Percentiles rank a stretch among this genome's conserved stretches.
Evolutionary conservation across 1,284 basidiomycete genomes (phyloP).

Genomic region (Puccinia novopanici): DNA sequence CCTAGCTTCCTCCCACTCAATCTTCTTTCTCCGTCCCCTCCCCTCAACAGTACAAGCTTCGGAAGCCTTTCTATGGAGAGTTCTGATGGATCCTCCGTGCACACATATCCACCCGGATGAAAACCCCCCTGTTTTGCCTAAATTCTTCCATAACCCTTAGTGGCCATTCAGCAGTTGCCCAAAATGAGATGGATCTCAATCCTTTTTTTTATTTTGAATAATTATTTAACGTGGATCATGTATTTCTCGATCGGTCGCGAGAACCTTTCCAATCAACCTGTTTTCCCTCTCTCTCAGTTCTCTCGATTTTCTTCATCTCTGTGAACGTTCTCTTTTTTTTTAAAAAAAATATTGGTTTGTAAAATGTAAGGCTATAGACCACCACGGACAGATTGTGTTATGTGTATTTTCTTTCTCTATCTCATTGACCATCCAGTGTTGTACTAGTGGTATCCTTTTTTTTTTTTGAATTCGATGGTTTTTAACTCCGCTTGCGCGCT

Average conservation of each 20-base stretch:
- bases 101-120: too few relatives aligned
- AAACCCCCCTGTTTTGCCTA: not conserved
- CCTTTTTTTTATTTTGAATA: not conserved
- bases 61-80: conserved; percentile 73
- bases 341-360: too few relatives aligned
- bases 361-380: too few relatives aligned
- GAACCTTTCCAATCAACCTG: not conserved
- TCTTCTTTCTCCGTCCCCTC: conserved; percentile 33
- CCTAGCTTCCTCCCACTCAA: not conserved
- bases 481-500: too few relatives aligned
- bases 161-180: not conserved
- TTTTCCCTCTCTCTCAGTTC: not conserved
- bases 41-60: conserved; percentile 77
- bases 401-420: too few relatives aligned
- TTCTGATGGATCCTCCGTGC: conserved; percentile 62
- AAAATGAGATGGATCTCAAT: not conserved
- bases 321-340: too few relatives aligned
- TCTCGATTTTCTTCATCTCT: too few relatives aligned
- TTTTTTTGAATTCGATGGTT: too few relatives aligned
- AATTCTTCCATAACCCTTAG: not conserved
- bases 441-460: too few relatives aligned
- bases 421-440: too few relatives aligned
- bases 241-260: not conserved
- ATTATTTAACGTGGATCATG: not conserved
- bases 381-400: too few relatives aligned